Evolutionary conservation across 1,284 basidiomycete species (phyloP).

Genomic region (Phylloporus sp.): DNA sequence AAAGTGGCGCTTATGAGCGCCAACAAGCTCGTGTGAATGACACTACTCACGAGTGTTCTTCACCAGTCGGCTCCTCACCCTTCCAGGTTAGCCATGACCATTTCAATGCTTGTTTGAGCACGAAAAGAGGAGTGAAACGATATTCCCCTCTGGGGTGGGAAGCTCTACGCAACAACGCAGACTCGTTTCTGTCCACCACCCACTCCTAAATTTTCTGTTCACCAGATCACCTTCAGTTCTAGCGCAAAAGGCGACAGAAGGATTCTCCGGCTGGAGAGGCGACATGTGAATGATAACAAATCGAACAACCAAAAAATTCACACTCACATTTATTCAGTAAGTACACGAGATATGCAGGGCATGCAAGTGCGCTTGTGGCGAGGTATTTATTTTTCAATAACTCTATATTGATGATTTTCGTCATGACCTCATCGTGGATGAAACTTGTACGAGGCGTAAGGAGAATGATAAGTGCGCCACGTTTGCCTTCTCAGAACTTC

Average conservation of each 20-base stretch:
- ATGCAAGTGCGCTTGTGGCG: constrained; percentile 21
- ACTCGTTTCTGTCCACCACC: constrained; percentile 25
- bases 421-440: constrained; percentile 10
- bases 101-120: constrained; percentile 10
- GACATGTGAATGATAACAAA: background rate
- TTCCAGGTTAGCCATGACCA: constrained; percentile 1
- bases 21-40: background rate
- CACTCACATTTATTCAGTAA: constrained; percentile 24
- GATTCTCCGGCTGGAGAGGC: constrained; percentile 15
- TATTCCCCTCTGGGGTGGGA: background rate
- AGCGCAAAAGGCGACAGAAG: constrained; percentile 10
- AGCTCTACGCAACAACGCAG: constrained; percentile 21
- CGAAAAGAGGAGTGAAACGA: constrained; percentile 20
- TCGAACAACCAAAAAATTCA: background rate
- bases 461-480: constrained; percentile 7
- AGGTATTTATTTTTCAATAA: constrained; percentile 16
- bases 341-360: constrained; percentile 30
- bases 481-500: constrained; percentile 20
- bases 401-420: constrained; percentile 5
- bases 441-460: constrained; percentile 11
- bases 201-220: background rate
- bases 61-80: background rate
- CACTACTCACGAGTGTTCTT: background rate
- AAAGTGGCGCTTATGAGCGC: background rate
- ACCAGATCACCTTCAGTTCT: background rate